Evolutionary conservation across 495 filamentous ascomycete genomes (phyloP).

Genomic region (Friedmanniomyces endolithicus): DNA sequence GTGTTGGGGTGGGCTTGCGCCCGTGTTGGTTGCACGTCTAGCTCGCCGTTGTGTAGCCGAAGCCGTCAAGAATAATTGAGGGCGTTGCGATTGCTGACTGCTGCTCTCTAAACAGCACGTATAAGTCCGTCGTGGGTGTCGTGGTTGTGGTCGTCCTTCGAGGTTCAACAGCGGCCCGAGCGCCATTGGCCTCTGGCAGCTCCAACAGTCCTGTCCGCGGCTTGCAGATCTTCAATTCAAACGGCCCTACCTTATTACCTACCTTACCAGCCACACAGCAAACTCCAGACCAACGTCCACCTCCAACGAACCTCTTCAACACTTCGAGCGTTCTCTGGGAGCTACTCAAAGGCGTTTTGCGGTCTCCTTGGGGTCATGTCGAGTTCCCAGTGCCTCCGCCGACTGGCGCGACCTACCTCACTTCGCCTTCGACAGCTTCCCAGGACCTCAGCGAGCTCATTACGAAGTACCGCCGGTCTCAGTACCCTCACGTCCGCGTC

Average conservation of each 20-base stretch:
- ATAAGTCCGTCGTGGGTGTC: not conserved
- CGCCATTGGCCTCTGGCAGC: not conserved
- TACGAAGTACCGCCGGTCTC: conserved; percentile 1
- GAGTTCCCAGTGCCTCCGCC: conserved; percentile 30
- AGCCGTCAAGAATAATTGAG: not conserved
- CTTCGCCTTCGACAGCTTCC: conserved; percentile 16
- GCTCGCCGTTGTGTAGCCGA: not conserved
- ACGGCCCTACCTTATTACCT: too few species aligned
- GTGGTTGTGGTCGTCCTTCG: not conserved
- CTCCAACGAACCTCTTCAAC: not conserved
- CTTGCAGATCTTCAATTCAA: too few species aligned
- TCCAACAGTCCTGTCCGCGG: not conserved
- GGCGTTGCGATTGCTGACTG: not conserved
- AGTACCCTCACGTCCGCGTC: not conserved
- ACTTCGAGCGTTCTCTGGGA: not conserved
- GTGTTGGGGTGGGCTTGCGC: conserved; percentile 10
- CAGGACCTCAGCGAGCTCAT: not conserved
- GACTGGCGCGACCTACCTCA: conserved; percentile 11
- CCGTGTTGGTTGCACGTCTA: not conserved
- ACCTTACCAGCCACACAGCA: not conserved
- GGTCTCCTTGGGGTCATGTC: conserved; percentile 24
- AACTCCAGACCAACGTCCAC: not conserved
- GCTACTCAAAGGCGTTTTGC: conserved; percentile 12
- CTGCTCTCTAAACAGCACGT: not conserved
- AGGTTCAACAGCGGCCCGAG: not conserved